These are phyloP conservation scores for Colletotrichum nymphaeae DNA, from an alignment of 2,329 filamentous ascomycete species.

Conservation along the genomic window DNA sequence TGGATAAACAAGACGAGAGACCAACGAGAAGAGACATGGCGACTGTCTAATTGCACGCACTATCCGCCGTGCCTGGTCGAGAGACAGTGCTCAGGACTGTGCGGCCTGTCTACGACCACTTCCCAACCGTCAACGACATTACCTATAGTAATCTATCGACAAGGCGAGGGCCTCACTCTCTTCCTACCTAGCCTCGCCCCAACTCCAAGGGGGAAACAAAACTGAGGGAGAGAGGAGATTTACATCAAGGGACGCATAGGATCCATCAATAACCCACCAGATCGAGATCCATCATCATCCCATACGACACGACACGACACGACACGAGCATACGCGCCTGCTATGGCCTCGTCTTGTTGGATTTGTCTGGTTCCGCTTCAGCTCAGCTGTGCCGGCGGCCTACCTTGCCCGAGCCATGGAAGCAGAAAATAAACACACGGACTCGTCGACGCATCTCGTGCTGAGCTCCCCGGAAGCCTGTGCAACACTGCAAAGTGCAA, in stretches of 20 bases:
- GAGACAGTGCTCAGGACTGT: slow-evolving; percentile 5
- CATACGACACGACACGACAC: neutral
- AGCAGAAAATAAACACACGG: neutral
- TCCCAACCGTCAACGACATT: neutral
- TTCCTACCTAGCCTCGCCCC: neutral
- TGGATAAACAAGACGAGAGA: neutral
- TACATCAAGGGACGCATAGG: neutral
- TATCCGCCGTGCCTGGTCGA: neutral
- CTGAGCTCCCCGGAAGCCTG: neutral
- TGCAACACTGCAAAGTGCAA: neutral
- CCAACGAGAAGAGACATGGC: neutral
- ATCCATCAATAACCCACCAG: neutral
- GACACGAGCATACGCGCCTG: neutral
- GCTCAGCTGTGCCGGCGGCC: neutral
- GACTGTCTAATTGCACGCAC: neutral
- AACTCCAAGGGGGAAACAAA: neutral
- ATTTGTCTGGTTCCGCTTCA: neutral
- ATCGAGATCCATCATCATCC: neutral
- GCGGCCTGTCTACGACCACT: neutral
- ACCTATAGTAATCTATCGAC: neutral
- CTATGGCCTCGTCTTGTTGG: neutral
- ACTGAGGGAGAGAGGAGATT: neutral
- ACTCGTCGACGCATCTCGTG: neutral
- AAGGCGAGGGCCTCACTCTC: neutral
- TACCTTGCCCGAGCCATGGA: neutral